Evolutionary conservation across 1,284 basidiomycete species (phyloP).

Genomic region (Xerocomus minutiporus): DNA sequence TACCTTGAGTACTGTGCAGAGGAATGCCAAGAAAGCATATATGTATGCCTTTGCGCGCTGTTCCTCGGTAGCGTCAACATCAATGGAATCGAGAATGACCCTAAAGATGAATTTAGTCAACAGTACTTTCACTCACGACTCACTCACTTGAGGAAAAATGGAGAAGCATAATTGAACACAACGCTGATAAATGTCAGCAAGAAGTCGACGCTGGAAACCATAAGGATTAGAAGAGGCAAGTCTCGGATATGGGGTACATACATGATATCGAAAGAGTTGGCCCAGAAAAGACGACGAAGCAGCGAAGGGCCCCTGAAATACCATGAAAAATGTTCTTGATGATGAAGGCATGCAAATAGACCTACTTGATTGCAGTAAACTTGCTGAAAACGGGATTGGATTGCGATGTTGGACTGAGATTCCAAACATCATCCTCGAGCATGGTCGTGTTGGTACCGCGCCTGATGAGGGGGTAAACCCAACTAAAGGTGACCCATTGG

Average conservation of each 20-base stretch:
- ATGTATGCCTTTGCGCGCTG: slow-evolving; percentile 54
- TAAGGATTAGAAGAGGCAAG: not conserved
- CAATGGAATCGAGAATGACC: slow-evolving; percentile 28
- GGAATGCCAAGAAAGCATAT: slow-evolving; percentile 56
- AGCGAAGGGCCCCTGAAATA: slow-evolving; percentile 46
- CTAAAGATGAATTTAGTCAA: slow-evolving; percentile 3
- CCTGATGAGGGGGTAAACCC: slow-evolving; percentile 57
- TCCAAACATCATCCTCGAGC: slow-evolving; percentile 56
- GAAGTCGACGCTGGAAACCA: slow-evolving; percentile 52
- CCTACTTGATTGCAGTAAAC: slow-evolving; percentile 37
- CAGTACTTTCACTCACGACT: not conserved
- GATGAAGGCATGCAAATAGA: slow-evolving; percentile 14
- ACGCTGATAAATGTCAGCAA: slow-evolving; percentile 56
- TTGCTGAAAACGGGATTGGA: slow-evolving; percentile 49
- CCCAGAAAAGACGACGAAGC: slow-evolving; percentile 56
- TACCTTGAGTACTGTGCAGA: slow-evolving; percentile 47
- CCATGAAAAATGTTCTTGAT: not conserved
- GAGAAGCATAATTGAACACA: slow-evolving; percentile 52
- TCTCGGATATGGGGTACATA: slow-evolving; percentile 22
- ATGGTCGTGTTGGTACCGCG: slow-evolving; percentile 49
- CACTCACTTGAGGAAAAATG: slow-evolving; percentile 44
- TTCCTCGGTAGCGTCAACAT: slow-evolving; percentile 31
- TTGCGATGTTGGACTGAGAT: slow-evolving; percentile 51
- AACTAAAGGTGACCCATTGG: slow-evolving; percentile 67
- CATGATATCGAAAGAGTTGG: slow-evolving; percentile 72